Conservation (phyloP, 345 rosid genomes). For the Brassica incana region DNA sequence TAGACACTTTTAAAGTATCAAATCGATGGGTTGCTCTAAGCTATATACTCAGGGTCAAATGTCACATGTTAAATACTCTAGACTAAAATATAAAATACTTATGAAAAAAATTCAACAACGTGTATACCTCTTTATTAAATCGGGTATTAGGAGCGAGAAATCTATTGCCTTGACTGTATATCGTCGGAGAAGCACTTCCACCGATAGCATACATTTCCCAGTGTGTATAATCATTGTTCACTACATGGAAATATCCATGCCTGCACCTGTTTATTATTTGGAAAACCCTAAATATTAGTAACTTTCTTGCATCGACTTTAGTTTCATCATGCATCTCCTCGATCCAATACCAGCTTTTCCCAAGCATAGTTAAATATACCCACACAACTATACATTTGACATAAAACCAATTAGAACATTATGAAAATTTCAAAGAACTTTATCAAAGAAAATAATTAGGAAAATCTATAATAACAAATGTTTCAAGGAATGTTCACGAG, state of each 20-base stretch:
- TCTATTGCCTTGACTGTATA: slow-evolving; percentile 78
- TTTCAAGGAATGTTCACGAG: too few species aligned
- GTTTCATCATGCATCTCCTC: not conserved
- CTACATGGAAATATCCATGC: slow-evolving; percentile 82
- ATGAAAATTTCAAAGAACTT: too few species aligned
- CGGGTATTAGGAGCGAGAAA: slow-evolving; percentile 65
- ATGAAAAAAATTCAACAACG: not conserved
- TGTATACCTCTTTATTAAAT: slow-evolving; percentile 54
- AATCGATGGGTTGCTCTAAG: too few species aligned
- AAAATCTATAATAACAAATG: too few species aligned
- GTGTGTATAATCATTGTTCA: slow-evolving; percentile 83
- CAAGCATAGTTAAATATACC: not conserved
- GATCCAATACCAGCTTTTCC: not conserved
- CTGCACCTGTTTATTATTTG: slow-evolving; percentile 52
- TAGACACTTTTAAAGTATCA: too few species aligned
- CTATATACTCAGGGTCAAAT: not conserved
- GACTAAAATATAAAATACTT: not conserved
- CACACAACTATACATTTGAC: not conserved
- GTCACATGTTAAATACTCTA: not conserved
- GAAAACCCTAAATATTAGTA: not conserved
- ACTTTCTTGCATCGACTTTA: not conserved
- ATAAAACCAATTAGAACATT: not conserved
- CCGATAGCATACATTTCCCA: slow-evolving; percentile 91
- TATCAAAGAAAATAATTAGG: too few species aligned
- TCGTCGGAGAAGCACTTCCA: slow-evolving; percentile 78